Percentiles rank a stretch among this genome's conserved stretches.
Conservation (phyloP, 2,329 filamentous ascomycete species). For the Penicillium sp. region DNA sequence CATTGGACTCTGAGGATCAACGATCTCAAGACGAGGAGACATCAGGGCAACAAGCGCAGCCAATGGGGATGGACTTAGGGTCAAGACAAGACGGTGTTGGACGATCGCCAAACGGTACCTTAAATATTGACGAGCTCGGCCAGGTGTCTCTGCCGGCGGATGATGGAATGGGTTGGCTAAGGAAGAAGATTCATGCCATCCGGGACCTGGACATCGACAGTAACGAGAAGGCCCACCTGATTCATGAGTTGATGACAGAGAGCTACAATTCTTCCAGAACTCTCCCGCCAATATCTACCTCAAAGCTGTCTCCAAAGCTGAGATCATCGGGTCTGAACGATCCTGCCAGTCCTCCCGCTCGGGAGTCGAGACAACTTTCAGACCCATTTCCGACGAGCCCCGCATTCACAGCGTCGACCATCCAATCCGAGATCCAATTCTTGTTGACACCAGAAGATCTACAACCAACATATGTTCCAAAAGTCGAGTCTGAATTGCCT, state of each 20-base stretch:
- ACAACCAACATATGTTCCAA: conserved; percentile 67
- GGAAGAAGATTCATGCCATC: conserved; percentile 69
- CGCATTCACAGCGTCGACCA: conserved; percentile 32
- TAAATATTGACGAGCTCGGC: conserved; percentile 24
- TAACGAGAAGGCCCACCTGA: conserved; percentile 69
- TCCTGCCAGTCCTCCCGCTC: conserved; percentile 38
- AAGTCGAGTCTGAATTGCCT: conserved; percentile 34
- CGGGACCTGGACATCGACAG: conserved; percentile 63
- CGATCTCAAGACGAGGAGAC: background rate
- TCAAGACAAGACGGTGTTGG: conserved; percentile 4
- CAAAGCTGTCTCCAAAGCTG: conserved; percentile 27
- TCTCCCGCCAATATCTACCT: conserved; percentile 10
- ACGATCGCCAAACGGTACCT: conserved; percentile 2
- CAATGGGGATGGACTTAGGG: background rate
- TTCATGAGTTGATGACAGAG: conserved; percentile 73
- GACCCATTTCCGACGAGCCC: conserved; percentile 35
- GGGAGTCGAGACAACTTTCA: conserved; percentile 25
- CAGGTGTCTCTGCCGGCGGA: conserved; percentile 65
- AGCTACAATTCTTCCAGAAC: conserved; percentile 60
- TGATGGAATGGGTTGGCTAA: conserved; percentile 73
- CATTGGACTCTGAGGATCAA: background rate
- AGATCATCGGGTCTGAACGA: conserved; percentile 32
- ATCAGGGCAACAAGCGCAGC: background rate
- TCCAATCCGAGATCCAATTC: conserved; percentile 40
- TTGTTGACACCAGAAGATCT: conserved; percentile 60